These are phyloP conservation scores for Glebionis coronaria DNA, from an alignment of 129 eudicot genomes.

Conservation along the genomic window DNA sequence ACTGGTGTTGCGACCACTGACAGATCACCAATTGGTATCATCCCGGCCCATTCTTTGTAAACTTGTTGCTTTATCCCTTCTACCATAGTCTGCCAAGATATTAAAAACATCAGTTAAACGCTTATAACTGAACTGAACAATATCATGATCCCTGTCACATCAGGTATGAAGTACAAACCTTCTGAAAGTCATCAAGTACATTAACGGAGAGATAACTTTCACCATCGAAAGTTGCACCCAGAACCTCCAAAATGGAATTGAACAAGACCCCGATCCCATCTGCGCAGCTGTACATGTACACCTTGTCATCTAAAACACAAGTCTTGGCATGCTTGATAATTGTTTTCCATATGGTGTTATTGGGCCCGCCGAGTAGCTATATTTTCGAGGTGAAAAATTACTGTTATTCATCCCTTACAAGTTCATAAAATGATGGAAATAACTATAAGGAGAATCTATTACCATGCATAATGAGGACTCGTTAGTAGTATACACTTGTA, in stretches of 20 bases:
- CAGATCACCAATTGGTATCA: conserved; percentile 34
- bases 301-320: conserved; percentile 50
- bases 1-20: conserved; percentile 35
- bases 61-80: conserved; percentile 43
- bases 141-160: not conserved
- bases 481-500: conserved; percentile 43
- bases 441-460: conserved; percentile 21
- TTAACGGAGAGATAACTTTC: conserved; percentile 39
- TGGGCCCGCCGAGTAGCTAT: conserved; percentile 56
- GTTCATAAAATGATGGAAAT: not conserved
- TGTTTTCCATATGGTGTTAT: conserved; percentile 55
- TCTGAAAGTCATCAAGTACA: conserved; percentile 42
- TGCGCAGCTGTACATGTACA: conserved; percentile 35
- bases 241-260: conserved; percentile 52
- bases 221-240: conserved; percentile 68
- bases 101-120: not conserved
- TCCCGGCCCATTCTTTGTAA: conserved; percentile 24
- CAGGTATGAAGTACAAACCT: conserved; percentile 40
- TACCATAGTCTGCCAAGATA: conserved; percentile 42
- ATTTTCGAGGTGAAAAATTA: conserved; percentile 12
- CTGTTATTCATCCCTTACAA: conserved; percentile 4
- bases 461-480: conserved; percentile 41
- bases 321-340: conserved; percentile 54
- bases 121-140: not conserved
- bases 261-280: conserved; percentile 43